Evolutionary conservation across 2,329 filamentous ascomycete species (phyloP).

Genomic region (Didymella glomerata): DNA sequence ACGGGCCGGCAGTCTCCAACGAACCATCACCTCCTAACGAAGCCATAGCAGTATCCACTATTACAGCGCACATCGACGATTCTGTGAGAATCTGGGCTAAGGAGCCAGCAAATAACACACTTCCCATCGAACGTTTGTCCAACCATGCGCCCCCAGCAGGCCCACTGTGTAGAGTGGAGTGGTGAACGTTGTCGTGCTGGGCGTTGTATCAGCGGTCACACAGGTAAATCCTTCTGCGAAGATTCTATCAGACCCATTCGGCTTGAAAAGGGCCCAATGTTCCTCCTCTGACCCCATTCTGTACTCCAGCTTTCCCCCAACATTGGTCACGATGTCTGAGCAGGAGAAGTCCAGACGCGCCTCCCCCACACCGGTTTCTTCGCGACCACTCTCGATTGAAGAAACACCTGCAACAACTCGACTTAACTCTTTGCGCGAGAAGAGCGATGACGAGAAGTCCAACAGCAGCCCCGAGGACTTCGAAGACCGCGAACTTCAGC

Average conservation of each 20-base stretch:
- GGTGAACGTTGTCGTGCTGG: conserved; percentile 10
- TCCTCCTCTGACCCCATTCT: conserved; percentile 7
- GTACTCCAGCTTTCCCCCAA: conserved; percentile 20
- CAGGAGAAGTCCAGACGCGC: conserved; percentile 21
- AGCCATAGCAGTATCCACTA: not conserved
- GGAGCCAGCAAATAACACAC: not conserved
- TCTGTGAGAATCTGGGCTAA: conserved; percentile 8
- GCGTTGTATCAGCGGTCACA: conserved; percentile 4
- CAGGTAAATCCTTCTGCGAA: conserved; percentile 3
- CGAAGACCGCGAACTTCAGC: conserved; percentile 12
- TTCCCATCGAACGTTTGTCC: not conserved
- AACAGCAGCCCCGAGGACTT: conserved; percentile 18
- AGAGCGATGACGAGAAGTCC: conserved; percentile 27
- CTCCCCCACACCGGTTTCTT: conserved; percentile 18
- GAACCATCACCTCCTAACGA: conserved; percentile 15
- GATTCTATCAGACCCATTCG: not conserved
- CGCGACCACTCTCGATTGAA: conserved; percentile 12
- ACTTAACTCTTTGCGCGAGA: conserved; percentile 19
- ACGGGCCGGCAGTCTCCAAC: conserved; percentile 8
- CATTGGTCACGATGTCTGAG: conserved; percentile 8
- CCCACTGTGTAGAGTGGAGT: conserved; percentile 18
- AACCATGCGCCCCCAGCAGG: not conserved
- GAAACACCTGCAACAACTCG: conserved; percentile 11
- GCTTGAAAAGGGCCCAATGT: conserved; percentile 12
- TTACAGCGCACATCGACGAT: conserved; percentile 15